Percentiles rank a stretch among this genome's conserved stretches.
phyloP scores from a whole-genome alignment of 352 stramenopile species.

The Phytophthora lateralis region DNA sequence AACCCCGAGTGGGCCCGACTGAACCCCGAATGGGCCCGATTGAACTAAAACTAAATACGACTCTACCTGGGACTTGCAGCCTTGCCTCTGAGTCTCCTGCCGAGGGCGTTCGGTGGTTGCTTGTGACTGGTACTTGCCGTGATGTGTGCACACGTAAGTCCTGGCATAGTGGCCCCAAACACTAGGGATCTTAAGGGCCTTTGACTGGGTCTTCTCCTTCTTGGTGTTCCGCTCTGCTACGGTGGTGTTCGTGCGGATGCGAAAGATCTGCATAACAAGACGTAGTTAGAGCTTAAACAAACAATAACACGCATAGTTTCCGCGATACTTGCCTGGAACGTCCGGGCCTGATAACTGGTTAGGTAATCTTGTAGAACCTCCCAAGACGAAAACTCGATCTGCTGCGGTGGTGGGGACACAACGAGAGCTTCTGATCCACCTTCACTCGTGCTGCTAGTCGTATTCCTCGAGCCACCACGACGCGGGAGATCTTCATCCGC shows the following conservation, averaged over 20 bases:
- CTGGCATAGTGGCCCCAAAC: slow-evolving; percentile 2
- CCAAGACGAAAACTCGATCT: not conserved
- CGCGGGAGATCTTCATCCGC: not conserved
- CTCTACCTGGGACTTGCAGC: slow-evolving; percentile 11
- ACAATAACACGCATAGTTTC: too few species aligned
- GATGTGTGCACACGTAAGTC: slow-evolving; percentile 11
- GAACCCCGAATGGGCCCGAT: not conserved
- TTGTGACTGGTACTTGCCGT: slow-evolving; percentile 6
- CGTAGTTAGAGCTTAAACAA: too few species aligned
- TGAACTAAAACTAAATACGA: slow-evolving; percentile 3
- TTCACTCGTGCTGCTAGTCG: not conserved
- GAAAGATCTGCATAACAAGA: slow-evolving; percentile 21
- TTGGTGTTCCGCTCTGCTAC: slow-evolving; percentile 1
- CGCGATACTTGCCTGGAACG: not conserved
- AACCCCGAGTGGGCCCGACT: too few species aligned
- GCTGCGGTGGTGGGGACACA: not conserved
- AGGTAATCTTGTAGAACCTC: not conserved
- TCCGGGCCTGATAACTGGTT: not conserved
- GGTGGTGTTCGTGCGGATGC: slow-evolving; percentile 5
- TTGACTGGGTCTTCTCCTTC: not conserved
- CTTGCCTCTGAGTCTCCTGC: slow-evolving; percentile 5
- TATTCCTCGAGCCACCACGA: not conserved
- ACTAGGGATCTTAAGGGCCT: not conserved
- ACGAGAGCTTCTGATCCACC: not conserved
- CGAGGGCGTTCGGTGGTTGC: not conserved